phyloP scores from a whole-genome alignment of 2,329 filamentous ascomycete genomes.

The Hypoxylon sp. region DNA sequence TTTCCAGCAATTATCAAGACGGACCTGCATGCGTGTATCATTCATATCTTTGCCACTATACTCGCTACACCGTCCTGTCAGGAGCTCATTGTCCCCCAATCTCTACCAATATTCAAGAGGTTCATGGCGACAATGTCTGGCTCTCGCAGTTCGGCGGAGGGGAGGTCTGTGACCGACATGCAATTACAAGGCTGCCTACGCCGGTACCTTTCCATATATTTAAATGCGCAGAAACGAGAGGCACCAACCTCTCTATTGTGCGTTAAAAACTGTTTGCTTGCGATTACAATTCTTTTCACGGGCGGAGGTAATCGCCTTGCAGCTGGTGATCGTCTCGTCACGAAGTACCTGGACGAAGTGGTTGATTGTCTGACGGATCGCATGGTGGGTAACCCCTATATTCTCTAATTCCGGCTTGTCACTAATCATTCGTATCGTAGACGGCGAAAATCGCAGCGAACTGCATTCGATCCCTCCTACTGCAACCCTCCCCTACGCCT shows the following conservation, averaged over 20 bases:
- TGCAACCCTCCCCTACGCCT: conserved; percentile 72
- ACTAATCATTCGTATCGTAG: conserved; percentile 57
- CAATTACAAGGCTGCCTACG: conserved; percentile 87
- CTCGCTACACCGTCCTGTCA: conserved; percentile 90
- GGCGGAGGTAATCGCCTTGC: conserved; percentile 81
- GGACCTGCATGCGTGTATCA: conserved; percentile 94
- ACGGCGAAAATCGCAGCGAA: conserved; percentile 91
- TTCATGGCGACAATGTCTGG: conserved; percentile 84
- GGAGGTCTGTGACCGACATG: conserved; percentile 67
- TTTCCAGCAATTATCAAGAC: conserved; percentile 98
- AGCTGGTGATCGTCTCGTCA: conserved; percentile 80
- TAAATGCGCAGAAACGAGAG: conserved; percentile 82
- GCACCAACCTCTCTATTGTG: conserved; percentile 82
- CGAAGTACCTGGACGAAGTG: conserved; percentile 82
- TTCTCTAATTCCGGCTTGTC: background rate
- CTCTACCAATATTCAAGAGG: conserved; percentile 90
- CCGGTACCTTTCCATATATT: conserved; percentile 84
- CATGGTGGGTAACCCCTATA: conserved; percentile 66
- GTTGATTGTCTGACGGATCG: conserved; percentile 86
- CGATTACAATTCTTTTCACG: conserved; percentile 90
- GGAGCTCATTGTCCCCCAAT: conserved; percentile 87
- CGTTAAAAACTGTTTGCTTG: conserved; percentile 93
- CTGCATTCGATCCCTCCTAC: conserved; percentile 86
- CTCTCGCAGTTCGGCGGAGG: conserved; percentile 57
- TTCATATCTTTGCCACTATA: conserved; percentile 96